Evolutionary conservation across 2,329 filamentous ascomycete genomes (phyloP).

Genomic region (Pseudogymnoascus sp.): DNA sequence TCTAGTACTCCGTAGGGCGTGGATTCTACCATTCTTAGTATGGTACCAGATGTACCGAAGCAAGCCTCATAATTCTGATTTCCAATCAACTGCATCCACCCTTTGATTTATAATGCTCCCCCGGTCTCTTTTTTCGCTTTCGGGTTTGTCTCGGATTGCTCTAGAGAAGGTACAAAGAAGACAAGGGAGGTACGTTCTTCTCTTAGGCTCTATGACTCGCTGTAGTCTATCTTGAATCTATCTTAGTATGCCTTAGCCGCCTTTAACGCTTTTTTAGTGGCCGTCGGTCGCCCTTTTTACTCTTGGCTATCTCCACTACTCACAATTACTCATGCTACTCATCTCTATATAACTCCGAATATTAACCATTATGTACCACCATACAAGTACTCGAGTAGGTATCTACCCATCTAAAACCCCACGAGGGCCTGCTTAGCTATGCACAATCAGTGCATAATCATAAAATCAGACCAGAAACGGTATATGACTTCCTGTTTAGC

Average conservation of each 20-base stretch:
- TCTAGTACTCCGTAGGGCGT: background rate
- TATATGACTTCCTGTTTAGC: background rate
- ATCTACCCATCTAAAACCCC: background rate
- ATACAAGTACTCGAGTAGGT: too few relatives aligned
- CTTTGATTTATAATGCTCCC: constrained; percentile 5
- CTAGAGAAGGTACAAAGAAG: background rate
- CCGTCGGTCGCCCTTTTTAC: background rate
- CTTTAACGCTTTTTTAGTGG: background rate
- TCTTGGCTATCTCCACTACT: background rate
- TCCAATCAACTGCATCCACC: background rate
- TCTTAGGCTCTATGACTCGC: background rate
- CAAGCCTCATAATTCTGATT: background rate
- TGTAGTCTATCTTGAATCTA: background rate
- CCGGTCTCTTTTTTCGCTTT: background rate
- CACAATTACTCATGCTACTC: background rate
- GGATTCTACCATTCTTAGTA: background rate
- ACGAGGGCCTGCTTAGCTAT: background rate
- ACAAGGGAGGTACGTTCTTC: background rate
- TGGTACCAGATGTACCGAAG: background rate
- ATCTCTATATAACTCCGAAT: background rate
- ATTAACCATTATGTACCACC: background rate
- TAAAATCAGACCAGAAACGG: background rate
- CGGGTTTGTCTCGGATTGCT: background rate
- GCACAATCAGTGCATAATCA: background rate
- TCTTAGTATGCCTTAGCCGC: background rate